Evolutionary conservation across 345 rosid genomes (phyloP).

Genomic region (Euphorbia tirucalli): DNA sequence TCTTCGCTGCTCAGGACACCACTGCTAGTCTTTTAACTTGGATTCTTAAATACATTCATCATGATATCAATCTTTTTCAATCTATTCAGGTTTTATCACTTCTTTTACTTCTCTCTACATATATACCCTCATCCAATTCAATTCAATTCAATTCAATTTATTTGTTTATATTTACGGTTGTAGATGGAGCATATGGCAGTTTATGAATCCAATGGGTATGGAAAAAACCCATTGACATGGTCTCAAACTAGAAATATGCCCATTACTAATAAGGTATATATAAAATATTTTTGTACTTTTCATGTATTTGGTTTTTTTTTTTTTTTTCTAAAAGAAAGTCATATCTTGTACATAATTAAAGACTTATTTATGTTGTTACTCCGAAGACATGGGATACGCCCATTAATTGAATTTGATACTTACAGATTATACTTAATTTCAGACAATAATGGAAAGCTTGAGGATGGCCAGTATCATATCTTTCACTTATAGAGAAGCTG

Average conservation of each 20-base stretch:
- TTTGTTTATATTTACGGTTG: background rate
- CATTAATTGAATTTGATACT: too few species aligned
- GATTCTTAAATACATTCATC: slow-evolving; percentile 75
- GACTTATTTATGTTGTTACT: too few species aligned
- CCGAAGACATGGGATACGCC: too few species aligned
- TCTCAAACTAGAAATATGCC: slow-evolving; percentile 79
- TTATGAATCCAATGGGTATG: slow-evolving; percentile 46
- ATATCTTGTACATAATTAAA: too few species aligned
- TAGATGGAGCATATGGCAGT: slow-evolving; percentile 72
- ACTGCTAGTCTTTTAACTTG: slow-evolving; percentile 83
- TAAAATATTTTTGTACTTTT: background rate
- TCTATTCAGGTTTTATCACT: slow-evolving; percentile 61
- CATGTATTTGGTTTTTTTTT: background rate
- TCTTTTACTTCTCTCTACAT: background rate
- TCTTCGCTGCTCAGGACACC: slow-evolving; percentile 91
- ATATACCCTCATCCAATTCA: too few species aligned
- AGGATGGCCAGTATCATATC: slow-evolving; percentile 94
- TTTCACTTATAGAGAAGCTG: slow-evolving; percentile 89
- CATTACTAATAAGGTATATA: slow-evolving; percentile 56
- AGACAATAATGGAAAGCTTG: slow-evolving; percentile 66
- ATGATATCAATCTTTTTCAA: slow-evolving; percentile 55
- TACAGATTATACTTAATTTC: background rate
- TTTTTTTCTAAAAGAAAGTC: too few species aligned
- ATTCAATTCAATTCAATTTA: background rate
- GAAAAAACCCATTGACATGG: slow-evolving; percentile 62